Conservation (phyloP, 176 grass and related monocot species). For the Oryza meridionalis region DNA sequence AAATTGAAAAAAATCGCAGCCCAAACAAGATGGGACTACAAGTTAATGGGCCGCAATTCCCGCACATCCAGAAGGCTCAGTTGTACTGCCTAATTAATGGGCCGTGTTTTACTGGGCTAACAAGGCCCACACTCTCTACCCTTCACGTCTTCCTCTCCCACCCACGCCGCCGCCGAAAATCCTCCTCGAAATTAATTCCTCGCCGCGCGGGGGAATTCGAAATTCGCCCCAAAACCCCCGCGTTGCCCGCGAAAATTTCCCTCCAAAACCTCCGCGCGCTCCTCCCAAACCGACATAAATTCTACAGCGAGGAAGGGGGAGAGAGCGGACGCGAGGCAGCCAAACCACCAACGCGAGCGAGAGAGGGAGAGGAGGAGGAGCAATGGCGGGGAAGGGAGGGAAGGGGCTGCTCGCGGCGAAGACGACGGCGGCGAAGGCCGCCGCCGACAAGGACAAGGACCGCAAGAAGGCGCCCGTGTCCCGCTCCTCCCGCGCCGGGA, state of each 20-base stretch:
- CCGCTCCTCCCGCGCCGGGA: conserved; percentile 68
- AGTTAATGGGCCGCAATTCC: no score
- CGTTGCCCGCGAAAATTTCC: neutral
- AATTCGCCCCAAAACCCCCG: neutral
- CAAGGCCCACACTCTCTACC: neutral
- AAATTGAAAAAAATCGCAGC: no score
- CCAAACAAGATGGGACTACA: no score
- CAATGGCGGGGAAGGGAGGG: conserved; percentile 68
- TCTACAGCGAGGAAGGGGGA: neutral
- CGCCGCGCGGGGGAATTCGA: neutral
- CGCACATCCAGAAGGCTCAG: no score
- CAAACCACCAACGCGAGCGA: neutral
- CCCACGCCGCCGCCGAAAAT: neutral
- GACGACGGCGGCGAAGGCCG: conserved; percentile 60
- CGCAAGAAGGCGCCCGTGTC: conserved; percentile 76
- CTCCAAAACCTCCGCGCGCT: neutral
- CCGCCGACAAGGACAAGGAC: conserved; percentile 63
- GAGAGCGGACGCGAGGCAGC: neutral
- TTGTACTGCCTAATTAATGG: no score
- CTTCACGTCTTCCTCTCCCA: no score
- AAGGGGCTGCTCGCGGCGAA: conserved; percentile 75
- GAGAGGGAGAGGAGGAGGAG: neutral
- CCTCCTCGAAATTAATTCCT: neutral
- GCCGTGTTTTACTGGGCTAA: neutral
- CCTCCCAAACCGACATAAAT: neutral